phyloP scores from a whole-genome alignment of 2,329 filamentous ascomycete species.

The Hypomyces rosellus region DNA sequence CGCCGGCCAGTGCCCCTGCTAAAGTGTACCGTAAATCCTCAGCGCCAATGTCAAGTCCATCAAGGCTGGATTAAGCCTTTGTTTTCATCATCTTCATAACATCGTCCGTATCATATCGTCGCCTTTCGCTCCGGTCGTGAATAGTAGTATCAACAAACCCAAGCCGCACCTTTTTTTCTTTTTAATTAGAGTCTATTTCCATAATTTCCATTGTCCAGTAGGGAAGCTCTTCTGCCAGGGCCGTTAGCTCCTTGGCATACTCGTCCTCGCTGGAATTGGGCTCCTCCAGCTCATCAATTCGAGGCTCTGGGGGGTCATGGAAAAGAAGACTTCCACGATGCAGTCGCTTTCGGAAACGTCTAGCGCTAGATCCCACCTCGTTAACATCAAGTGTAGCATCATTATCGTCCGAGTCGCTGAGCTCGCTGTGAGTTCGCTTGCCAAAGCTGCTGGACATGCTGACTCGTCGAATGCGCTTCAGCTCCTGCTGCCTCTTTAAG shows the following conservation, averaged over 20 bases:
- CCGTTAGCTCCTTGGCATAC: conserved; percentile 29
- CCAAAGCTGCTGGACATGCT: conserved; percentile 49
- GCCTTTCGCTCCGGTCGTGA: background rate
- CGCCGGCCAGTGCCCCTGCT: background rate
- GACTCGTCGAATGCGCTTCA: conserved; percentile 39
- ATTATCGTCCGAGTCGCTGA: conserved; percentile 44
- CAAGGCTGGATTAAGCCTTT: background rate
- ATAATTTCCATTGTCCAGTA: conserved; percentile 46
- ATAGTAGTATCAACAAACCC: background rate
- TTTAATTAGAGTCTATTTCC: conserved; percentile 37
- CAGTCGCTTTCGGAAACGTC: conserved; percentile 40
- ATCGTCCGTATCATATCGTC: conserved; percentile 6
- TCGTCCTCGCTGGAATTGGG: conserved; percentile 44
- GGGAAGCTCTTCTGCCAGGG: conserved; percentile 42
- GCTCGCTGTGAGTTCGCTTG: conserved; percentile 49
- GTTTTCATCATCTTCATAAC: conserved; percentile 8
- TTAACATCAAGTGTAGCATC: conserved; percentile 34
- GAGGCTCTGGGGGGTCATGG: conserved; percentile 42
- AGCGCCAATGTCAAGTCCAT: conserved; percentile 1
- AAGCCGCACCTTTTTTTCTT: conserved; percentile 1
- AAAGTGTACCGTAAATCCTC: background rate
- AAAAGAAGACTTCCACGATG: conserved; percentile 43
- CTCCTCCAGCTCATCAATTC: conserved; percentile 50
- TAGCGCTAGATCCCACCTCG: conserved; percentile 41
- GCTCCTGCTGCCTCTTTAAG: conserved; percentile 34